Evolutionary conservation across 805 yeast genomes (phyloP), one percentile per base, ranked within the genome.

Genomic region (Candida maesae): DNA sequence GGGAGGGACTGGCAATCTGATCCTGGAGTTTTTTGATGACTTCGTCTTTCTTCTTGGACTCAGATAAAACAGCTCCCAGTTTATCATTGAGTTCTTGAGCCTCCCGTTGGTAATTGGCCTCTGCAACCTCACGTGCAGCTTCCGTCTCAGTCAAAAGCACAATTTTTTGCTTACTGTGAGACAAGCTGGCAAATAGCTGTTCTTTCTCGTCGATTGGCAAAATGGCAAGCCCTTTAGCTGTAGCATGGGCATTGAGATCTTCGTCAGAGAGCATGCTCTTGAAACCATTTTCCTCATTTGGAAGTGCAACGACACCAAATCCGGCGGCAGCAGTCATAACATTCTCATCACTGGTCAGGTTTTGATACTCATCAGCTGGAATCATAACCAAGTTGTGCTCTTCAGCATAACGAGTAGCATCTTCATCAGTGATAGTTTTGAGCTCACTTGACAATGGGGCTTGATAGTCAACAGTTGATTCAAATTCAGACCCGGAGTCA

Each of bases 351-450:
- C 46, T 20, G 8, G 35, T 25, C 13, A 42, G 27, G 13, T 18
- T 33, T 16, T 40, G 36, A 16, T 42, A 60, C 17, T 61, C 59
- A 3, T 42, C 44, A 11, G 34, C 18, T 14, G 59, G 58, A 7
- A 61, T 31, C n/a, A 61, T 23, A 1, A 63, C 59, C 35, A 64
- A 36, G 13, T 55, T 50, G 38, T 63, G 58, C 18, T 47, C 42
- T 9, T 52, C 46, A 6, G 66, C 68, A 39, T 59, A 64, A 9
- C 50, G 36, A 37, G 61, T 54, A 14, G 65, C 53, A n/a, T 59
- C 60, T 4, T 39, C 45, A 16, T 50, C 43, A 2, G 59, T 39
- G 12, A 58, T 38, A 2, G 35, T 32, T 13, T 46, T 39, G 12
- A 56, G 25, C 30, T 56, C 60, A 35, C 47, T 39, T 1, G 60